Conservation (phyloP, 2,329 filamentous ascomycete genomes). For the Calonectria multiphialidica region DNA sequence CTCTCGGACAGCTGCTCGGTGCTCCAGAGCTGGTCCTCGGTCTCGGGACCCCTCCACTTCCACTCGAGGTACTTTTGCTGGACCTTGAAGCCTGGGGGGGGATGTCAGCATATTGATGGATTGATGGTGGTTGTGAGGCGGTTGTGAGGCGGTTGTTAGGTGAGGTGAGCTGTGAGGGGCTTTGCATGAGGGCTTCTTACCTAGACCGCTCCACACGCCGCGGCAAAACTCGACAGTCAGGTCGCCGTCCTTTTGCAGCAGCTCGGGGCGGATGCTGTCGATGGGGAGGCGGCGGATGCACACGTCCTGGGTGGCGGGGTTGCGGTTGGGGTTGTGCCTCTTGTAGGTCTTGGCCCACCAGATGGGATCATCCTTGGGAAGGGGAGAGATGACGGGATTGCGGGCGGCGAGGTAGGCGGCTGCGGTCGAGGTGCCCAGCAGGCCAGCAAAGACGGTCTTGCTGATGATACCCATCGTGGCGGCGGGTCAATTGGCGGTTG, state of each 20-base stretch:
- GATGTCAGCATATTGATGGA: conserved; percentile 3
- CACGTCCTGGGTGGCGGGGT: conserved; percentile 74
- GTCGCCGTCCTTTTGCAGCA: conserved; percentile 69
- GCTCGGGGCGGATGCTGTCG: conserved; percentile 72
- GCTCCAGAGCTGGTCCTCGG: conserved; percentile 72
- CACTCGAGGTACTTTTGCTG: conserved; percentile 70
- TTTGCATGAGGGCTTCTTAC: conserved; percentile 53
- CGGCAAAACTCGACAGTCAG: conserved; percentile 75
- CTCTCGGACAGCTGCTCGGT: conserved; percentile 64
- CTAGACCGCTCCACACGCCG: conserved; percentile 75
- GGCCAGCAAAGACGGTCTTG: conserved; percentile 58
- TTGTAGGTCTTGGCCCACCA: conserved; percentile 69
- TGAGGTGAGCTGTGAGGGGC: background rate
- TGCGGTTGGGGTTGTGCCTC: conserved; percentile 71
- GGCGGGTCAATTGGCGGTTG: background rate
- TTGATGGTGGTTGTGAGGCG: no score
- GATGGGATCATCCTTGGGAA: conserved; percentile 70
- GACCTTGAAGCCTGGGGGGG: conserved; percentile 62
- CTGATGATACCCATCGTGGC: conserved; percentile 65
- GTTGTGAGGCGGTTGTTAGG: no score
- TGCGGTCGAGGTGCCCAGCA: conserved; percentile 62
- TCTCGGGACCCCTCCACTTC: conserved; percentile 69
- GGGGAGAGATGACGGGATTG: conserved; percentile 68
- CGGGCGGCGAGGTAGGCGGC: conserved; percentile 63
- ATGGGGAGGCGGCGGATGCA: conserved; percentile 73